phyloP scores from a whole-genome alignment of 768 basidiomycete genomes.

The Austroboletus eburneus region DNA sequence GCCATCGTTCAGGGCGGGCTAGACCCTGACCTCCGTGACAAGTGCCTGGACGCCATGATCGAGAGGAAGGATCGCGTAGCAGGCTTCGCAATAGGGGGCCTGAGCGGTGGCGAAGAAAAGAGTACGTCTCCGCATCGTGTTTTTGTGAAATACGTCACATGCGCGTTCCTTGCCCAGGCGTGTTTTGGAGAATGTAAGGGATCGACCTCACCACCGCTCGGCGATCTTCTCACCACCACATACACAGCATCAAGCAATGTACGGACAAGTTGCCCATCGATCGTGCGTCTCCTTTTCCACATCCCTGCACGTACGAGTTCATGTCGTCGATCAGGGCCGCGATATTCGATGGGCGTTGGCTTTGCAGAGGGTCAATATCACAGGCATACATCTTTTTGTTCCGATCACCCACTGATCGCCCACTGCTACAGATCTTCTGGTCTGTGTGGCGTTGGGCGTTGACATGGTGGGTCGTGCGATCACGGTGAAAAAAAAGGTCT shows the following conservation, averaged over 20 bases:
- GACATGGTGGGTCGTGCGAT: slow-evolving; percentile 64
- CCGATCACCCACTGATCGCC: neutral
- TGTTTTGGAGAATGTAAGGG: slow-evolving; percentile 83
- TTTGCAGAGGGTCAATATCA: slow-evolving; percentile 74
- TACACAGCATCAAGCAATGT: slow-evolving; percentile 77
- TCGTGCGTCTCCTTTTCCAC: slow-evolving; percentile 41
- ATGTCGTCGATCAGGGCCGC: slow-evolving; percentile 52
- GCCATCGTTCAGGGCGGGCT: slow-evolving; percentile 92
- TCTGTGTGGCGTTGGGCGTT: slow-evolving; percentile 87
- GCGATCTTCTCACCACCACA: slow-evolving; percentile 11
- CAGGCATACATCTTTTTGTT: neutral
- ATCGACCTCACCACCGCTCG: neutral
- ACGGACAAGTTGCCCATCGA: slow-evolving; percentile 74
- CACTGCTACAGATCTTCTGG: slow-evolving; percentile 62
- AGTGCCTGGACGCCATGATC: slow-evolving; percentile 80
- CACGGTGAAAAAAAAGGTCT: neutral
- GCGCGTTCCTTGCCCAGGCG: slow-evolving; percentile 41
- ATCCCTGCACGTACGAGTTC: neutral
- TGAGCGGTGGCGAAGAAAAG: slow-evolving; percentile 92
- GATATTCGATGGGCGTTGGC: slow-evolving; percentile 91
- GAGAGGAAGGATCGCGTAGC: slow-evolving; percentile 69
- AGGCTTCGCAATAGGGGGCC: slow-evolving; percentile 89
- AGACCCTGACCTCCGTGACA: slow-evolving; percentile 62
- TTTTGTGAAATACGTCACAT: slow-evolving; percentile 5
- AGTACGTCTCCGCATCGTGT: slow-evolving; percentile 44